Evolutionary conservation across 768 basidiomycete species (phyloP).

Genomic region (Tulasnella sp.): DNA sequence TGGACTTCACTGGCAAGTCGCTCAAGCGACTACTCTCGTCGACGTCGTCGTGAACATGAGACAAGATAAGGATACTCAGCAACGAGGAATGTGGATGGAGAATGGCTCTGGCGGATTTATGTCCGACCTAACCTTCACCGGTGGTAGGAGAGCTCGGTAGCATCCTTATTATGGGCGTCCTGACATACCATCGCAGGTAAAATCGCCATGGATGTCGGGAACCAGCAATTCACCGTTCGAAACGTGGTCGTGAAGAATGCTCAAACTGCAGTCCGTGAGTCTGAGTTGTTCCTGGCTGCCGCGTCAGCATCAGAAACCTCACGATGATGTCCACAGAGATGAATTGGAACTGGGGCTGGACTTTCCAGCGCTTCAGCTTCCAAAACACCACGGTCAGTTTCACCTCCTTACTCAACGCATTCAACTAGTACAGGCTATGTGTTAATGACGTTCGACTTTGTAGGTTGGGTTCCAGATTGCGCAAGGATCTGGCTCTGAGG

Average conservation of each 20-base stretch:
- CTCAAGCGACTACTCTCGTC: conserved; percentile 31
- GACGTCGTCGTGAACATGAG: conserved; percentile 31
- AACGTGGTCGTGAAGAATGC: conserved; percentile 58
- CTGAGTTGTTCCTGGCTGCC: not conserved
- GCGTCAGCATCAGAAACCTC: not conserved
- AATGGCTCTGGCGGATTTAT: conserved; percentile 33
- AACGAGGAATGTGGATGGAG: conserved; percentile 33
- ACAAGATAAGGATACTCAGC: conserved; percentile 29
- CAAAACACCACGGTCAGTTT: conserved; percentile 42
- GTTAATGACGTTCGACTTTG: not conserved
- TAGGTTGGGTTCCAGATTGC: not conserved
- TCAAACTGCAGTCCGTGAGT: conserved; percentile 39
- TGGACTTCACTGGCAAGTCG: conserved; percentile 34
- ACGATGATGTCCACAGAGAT: not conserved
- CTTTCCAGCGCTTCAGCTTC: conserved; percentile 51
- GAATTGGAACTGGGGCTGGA: conserved; percentile 40
- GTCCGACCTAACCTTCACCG: conserved; percentile 33
- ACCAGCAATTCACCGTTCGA: conserved; percentile 57
- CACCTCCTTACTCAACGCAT: too few species aligned
- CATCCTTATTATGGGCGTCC: not conserved
- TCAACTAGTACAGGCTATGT: not conserved
- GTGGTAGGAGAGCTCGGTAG: conserved; percentile 26
- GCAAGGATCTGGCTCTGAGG: conserved; percentile 51
- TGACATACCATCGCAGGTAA: conserved; percentile 31
- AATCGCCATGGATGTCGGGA: conserved; percentile 69